Base-by-base conservation (phyloP, 768 basidiomycete genomes). In the Tephrocybe rancida region DNA sequence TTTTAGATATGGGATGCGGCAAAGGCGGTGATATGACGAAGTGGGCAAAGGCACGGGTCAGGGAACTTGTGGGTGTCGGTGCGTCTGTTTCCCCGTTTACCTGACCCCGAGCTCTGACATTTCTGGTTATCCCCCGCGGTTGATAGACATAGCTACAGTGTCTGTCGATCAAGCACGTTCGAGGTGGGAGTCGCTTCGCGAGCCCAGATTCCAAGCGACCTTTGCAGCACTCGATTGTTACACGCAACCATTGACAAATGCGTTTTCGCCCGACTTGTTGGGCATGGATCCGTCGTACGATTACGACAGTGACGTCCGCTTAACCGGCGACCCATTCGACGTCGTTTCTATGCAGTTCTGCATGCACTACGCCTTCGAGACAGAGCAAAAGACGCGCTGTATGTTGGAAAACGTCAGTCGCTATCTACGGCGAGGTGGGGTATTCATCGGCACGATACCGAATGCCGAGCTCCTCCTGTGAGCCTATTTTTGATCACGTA, bases 301-400 rank as follows among this genome's bases (percentile, higher is more conserved):
- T 16, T 39, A 61, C 30, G 44, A 55, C 14, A 30, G 39, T 25
- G 56, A 55, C 21, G n/a, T 38, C 7, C 54, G 43, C 8, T 29
- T 61, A 6, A 57, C 54, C 10, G 63, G 63, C 0, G 77, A 80
- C 26, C 87, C 87, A 5, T 97, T 97, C 65, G 97, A 98, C 64
- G 92, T 94, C 52, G 94, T 98, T 5, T 92, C 93, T 2, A 92
- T 98, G 93, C 97, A 99, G 67, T 99, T 99, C 69, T 98, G 97
- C 71, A 98, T 99, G 92, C 97, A 99, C 69, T 98, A 99, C 65
- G 97, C 97, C 7, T 98, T 99, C 67, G 95, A 98, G 69, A 88
- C 82, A n/a, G 81, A 85, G 26, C 75, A 81, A 54, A 97, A 97
- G 66, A 90, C 86, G 22, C 81, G 92, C 27, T 88, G 85, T 67